A percentile compares a stretch with the other conserved stretches of the same genome.
phyloP scores from a whole-genome alignment of 495 filamentous ascomycete genomes.

The Xylaria intraflava region DNA sequence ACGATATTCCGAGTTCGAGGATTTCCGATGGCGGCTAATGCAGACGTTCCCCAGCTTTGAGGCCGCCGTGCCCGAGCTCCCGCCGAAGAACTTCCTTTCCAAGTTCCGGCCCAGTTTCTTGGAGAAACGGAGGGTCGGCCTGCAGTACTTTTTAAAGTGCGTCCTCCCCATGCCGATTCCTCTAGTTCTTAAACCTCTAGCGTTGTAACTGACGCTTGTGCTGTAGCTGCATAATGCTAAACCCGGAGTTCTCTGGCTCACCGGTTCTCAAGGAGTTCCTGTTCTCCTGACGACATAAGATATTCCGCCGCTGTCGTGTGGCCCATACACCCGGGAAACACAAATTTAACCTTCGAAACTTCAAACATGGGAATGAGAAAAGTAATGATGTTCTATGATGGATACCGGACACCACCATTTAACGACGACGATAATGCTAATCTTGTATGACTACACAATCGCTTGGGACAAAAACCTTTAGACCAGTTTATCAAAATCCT shows the following conservation, averaged over 20 bases:
- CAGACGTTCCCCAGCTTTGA: constrained; percentile 49
- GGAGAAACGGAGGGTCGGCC: constrained; percentile 45
- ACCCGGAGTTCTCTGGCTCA: constrained; percentile 51
- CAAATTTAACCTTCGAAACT: neutral
- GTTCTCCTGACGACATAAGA: constrained; percentile 36
- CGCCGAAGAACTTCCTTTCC: constrained; percentile 48
- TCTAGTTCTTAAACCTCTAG: neutral
- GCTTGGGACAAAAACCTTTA: neutral
- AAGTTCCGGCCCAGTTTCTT: constrained; percentile 48
- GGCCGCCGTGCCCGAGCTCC: constrained; percentile 49
- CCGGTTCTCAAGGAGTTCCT: constrained; percentile 53
- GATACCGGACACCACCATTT: neutral
- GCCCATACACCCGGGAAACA: neutral
- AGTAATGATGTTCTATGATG: neutral
- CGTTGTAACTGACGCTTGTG: neutral
- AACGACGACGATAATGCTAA: constrained; percentile 28
- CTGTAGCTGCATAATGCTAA: constrained; percentile 48
- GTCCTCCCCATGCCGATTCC: constrained; percentile 7
- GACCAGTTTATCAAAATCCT: neutral
- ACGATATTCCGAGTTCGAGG: constrained; percentile 54
- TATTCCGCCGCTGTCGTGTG: neutral
- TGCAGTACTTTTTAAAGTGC: constrained; percentile 54
- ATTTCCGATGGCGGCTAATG: constrained; percentile 41
- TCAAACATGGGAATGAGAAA: neutral
- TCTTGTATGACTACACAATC: constrained; percentile 22